Base-by-base conservation (phyloP, 1,284 basidiomycete genomes). In the Apiotrichum sp. region DNA sequence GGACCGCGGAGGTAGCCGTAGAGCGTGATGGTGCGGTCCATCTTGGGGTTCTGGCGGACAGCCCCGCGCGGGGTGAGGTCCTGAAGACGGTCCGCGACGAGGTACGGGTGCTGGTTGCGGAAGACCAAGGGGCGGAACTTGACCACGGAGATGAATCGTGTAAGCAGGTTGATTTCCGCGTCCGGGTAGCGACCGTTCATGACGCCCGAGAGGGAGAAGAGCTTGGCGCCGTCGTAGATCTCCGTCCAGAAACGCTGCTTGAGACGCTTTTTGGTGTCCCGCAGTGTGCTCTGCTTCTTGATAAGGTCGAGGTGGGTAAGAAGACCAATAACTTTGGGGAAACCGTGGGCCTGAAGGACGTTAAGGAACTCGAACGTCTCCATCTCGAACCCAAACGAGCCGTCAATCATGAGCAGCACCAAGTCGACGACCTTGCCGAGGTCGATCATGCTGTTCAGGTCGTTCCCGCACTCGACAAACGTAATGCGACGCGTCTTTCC, bases 171-270 rank as follows among this genome's bases (percentile, higher is more conserved):
- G 66, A 98, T 93, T 78, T 98, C 96, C 31, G 84, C 85, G 76
- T 99, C 96, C 29, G 96, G 96, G 72, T 99, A 99, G 39, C 96
- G 89, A 11, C 95, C 95, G 67, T 99, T 98, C 65, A 98, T 83
- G 45, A 99, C 92, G 14, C 96, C 96, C 1, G 91, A 95, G 47
- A 98, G 86, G 74, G 98, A 98, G 79, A 98, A 98, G 14, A 99
- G 85, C 74, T 98, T 98, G 47, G 96, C 95, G 50, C 96, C 96
- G 72, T 93, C 89, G 76, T 98, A 98, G 14, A 98, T 97, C 75
- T 99, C 96, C 0, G 95, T 93, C 95, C 96, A 99, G 79, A 99
- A 99, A n/a, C 96, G 89, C 73, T 92, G 95, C 78, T 98, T 99
- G 47, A 99, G 83, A 0, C 86, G 79, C 72, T 97, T 98, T 80